Conservation (phyloP, 1,139 yeast genomes). For the Pichia inconspicua region DNA sequence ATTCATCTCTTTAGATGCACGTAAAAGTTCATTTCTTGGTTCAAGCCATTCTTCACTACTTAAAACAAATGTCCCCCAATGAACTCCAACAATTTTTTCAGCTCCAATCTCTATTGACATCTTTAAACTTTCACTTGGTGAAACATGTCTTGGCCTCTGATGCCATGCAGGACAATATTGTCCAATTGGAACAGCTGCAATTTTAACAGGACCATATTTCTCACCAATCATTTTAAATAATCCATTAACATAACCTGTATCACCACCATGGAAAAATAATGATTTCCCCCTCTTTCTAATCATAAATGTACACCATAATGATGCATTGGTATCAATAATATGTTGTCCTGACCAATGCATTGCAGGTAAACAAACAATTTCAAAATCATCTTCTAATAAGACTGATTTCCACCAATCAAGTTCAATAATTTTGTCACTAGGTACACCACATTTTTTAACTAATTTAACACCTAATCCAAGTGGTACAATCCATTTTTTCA, state of each 20-base stretch:
- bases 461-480: slow-evolving; percentile 60
- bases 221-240: slow-evolving; percentile 58
- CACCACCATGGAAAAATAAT: slow-evolving; percentile 84
- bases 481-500: slow-evolving; percentile 83
- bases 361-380: slow-evolving; percentile 83
- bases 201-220: slow-evolving; percentile 53
- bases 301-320: slow-evolving; percentile 85
- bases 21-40: slow-evolving; percentile 46
- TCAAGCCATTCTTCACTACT: slow-evolving; percentile 84
- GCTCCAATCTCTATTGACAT: slow-evolving; percentile 60
- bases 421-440: slow-evolving; percentile 44
- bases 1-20: neutral
- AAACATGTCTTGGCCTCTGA: slow-evolving; percentile 79
- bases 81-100: slow-evolving; percentile 71
- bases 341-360: slow-evolving; percentile 97
- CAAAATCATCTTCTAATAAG: slow-evolving; percentile 44
- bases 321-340: slow-evolving; percentile 65
- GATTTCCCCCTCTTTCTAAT: slow-evolving; percentile 60
- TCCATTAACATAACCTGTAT: slow-evolving; percentile 78
- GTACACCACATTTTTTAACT: slow-evolving; percentile 43
- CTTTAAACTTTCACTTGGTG: slow-evolving; percentile 67
- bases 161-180: slow-evolving; percentile 96
- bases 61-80: slow-evolving; percentile 91
- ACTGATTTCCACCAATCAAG: slow-evolving; percentile 87
- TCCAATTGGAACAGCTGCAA: slow-evolving; percentile 85